phyloP scores from a whole-genome alignment of 1,284 basidiomycete genomes.

The Trichosporon sp. region DNA sequence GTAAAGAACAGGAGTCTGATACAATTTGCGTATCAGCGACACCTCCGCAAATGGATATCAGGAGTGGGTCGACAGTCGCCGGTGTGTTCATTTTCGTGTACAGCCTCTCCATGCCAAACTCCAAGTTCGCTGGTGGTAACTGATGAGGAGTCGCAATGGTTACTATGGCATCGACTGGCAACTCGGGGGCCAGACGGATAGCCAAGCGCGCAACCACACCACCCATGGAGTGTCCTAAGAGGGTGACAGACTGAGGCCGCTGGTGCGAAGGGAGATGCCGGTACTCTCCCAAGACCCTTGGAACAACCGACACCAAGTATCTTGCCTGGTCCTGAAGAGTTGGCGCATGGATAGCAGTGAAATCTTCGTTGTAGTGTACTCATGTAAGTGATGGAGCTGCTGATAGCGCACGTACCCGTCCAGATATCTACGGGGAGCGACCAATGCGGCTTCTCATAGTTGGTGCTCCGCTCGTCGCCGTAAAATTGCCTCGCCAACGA shows the following conservation, averaged over 20 bases:
- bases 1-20: conserved; percentile 81
- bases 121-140: conserved; percentile 81
- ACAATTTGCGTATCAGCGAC: conserved; percentile 89
- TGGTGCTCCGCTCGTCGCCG: conserved; percentile 45
- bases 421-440: conserved; percentile 74
- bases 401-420: conserved; percentile 62
- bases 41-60: conserved; percentile 89
- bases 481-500: conserved; percentile 81
- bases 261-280: conserved; percentile 50
- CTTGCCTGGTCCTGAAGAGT: conserved; percentile 81
- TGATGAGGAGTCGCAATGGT: conserved; percentile 94
- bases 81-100: conserved; percentile 61
- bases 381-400: not conserved
- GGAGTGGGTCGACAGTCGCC: conserved; percentile 61
- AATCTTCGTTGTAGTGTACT: conserved; percentile 98
- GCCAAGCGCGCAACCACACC: conserved; percentile 76
- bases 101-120: conserved; percentile 71
- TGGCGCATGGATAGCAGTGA: conserved; percentile 90
- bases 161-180: conserved; percentile 73
- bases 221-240: conserved; percentile 98
- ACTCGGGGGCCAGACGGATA: conserved; percentile 55
- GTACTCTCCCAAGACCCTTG: conserved; percentile 78
- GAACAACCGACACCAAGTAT: conserved; percentile 73
- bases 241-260: conserved; percentile 61
- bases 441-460: conserved; percentile 17